These are phyloP conservation scores for Blastomyces percursus DNA, from an alignment of 2,329 filamentous ascomycete species.

Conservation along the genomic window DNA sequence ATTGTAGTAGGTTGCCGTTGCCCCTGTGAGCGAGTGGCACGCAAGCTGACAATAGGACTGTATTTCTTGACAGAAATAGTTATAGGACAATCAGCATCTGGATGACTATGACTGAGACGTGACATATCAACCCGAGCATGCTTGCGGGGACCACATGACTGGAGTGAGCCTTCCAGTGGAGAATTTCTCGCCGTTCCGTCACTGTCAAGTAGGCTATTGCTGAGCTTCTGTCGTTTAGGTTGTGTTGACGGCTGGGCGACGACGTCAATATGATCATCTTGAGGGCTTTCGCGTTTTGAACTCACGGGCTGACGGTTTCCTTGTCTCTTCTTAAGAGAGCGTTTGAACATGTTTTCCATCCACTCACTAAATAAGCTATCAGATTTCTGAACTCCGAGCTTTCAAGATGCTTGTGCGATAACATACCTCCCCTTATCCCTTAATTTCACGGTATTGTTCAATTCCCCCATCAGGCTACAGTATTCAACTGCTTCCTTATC, in stretches of 20 bases:
- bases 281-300: slow-evolving; percentile 22
- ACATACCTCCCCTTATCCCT: slow-evolving; percentile 20
- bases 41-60: slow-evolving; percentile 6
- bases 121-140: neutral
- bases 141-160: neutral
- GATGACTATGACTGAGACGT: slow-evolving; percentile 8
- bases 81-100: slow-evolving; percentile 11
- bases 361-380: slow-evolving; percentile 18
- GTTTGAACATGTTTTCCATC: slow-evolving; percentile 26
- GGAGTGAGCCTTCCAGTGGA: neutral
- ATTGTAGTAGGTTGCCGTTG: slow-evolving; percentile 10
- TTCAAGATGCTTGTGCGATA: neutral
- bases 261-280: neutral
- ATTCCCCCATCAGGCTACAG: slow-evolving; percentile 12
- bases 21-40: slow-evolving; percentile 25
- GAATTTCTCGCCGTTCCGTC: neutral
- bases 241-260: slow-evolving; percentile 1
- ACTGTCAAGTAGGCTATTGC: slow-evolving; percentile 8
- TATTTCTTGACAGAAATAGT: slow-evolving; percentile 24
- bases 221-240: slow-evolving; percentile 12
- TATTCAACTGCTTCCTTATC: slow-evolving; percentile 17
- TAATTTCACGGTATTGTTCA: slow-evolving; percentile 9
- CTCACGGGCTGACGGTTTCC: slow-evolving; percentile 9
- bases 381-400: neutral
- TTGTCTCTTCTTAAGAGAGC: neutral